A percentile compares a stretch with the other conserved stretches of the same genome.
These are phyloP conservation scores for Fusarium cicatricum DNA, from an alignment of 2,329 filamentous ascomycete genomes.

Conservation along the genomic window DNA sequence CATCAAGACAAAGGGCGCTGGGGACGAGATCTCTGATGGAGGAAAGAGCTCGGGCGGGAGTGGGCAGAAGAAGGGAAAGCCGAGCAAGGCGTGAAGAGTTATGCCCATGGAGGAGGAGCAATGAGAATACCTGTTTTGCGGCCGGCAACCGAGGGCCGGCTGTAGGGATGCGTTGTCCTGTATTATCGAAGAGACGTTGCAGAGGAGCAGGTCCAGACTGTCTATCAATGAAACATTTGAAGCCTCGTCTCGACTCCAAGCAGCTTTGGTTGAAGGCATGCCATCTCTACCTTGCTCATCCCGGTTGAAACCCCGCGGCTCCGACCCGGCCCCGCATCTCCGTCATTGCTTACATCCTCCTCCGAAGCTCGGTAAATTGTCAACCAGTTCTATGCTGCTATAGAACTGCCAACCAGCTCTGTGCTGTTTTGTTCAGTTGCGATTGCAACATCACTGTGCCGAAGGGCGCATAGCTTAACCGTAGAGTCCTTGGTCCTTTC, in stretches of 20 bases:
- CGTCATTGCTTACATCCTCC: neutral
- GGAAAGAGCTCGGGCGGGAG: slow-evolving; percentile 46
- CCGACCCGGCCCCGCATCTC: slow-evolving; percentile 4
- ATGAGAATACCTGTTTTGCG: neutral
- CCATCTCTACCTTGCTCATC: neutral
- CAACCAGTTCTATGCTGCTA: too few species aligned
- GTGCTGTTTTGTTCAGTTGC: too few species aligned
- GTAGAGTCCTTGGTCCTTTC: neutral
- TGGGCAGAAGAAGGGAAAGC: slow-evolving; percentile 43
- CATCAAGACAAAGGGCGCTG: slow-evolving; percentile 45
- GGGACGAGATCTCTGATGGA: slow-evolving; percentile 46
- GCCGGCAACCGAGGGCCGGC: neutral
- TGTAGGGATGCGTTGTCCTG: neutral
- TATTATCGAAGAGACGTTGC: too few species aligned
- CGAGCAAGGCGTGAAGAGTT: slow-evolving; percentile 9
- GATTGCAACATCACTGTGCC: too few species aligned
- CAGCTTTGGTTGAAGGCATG: neutral
- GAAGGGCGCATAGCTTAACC: too few species aligned
- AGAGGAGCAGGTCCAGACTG: too few species aligned
- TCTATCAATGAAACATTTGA: too few species aligned
- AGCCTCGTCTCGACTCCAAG: neutral
- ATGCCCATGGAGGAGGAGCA: neutral
- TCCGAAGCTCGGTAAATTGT: too few species aligned
- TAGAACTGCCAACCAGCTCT: too few species aligned
- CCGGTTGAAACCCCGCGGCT: neutral